Conservation (phyloP, 2,329 filamentous ascomycete genomes). For the Macrophomina phaseolina region DNA sequence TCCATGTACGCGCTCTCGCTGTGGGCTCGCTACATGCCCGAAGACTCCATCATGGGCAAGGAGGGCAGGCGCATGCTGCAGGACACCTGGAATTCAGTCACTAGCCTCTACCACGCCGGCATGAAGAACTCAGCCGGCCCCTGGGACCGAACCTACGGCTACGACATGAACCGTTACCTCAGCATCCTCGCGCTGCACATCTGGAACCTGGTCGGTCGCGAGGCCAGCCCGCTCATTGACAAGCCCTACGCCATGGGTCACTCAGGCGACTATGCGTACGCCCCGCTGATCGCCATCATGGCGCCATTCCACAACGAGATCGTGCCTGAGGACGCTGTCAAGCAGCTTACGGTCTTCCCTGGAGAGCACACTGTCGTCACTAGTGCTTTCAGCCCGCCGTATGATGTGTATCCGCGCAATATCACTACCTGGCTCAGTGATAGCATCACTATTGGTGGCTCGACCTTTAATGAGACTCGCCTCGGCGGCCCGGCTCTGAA, state of each 20-base stretch:
- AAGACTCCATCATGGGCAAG: constrained; percentile 59
- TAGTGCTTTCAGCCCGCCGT: constrained; percentile 64
- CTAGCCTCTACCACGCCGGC: constrained; percentile 62
- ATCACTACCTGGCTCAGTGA: constrained; percentile 64
- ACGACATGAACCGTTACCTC: constrained; percentile 67
- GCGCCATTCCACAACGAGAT: constrained; percentile 57
- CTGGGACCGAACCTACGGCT: constrained; percentile 69
- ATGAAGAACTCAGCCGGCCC: constrained; percentile 68
- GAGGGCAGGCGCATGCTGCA: constrained; percentile 59
- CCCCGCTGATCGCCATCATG: constrained; percentile 62
- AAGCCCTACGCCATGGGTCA: constrained; percentile 63
- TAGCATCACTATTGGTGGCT: constrained; percentile 65
- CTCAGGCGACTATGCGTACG: constrained; percentile 64
- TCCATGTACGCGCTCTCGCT: constrained; percentile 64
- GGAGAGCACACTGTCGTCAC: constrained; percentile 61
- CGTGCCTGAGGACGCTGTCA: constrained; percentile 48
- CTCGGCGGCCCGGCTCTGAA: constrained; percentile 62
- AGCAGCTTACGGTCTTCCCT: constrained; percentile 54
- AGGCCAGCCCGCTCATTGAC: not conserved
- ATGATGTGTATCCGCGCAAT: constrained; percentile 62
- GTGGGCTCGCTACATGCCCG: constrained; percentile 64
- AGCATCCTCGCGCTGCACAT: constrained; percentile 64
- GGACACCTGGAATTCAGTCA: constrained; percentile 59
- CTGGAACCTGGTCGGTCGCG: constrained; percentile 60
- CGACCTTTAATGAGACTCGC: constrained; percentile 62